Conservation (phyloP, 352 stramenopile species). For the Aphanomyces stellatus region DNA sequence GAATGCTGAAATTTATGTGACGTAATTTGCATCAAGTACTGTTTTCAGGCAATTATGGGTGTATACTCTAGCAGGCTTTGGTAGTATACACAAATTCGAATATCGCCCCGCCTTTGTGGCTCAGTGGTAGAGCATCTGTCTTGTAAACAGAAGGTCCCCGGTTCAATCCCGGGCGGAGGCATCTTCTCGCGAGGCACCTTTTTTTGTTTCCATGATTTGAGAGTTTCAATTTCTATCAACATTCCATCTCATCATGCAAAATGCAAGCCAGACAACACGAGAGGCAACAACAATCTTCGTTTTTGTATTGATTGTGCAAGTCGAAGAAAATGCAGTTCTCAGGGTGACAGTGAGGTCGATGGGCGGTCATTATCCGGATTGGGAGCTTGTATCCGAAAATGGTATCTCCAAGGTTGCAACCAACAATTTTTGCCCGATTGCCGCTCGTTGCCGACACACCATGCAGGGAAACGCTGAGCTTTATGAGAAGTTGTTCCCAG, state of each 20-base stretch:
- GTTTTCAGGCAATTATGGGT: neutral
- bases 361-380: too few species aligned
- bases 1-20: too few species aligned
- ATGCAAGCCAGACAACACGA: too few species aligned
- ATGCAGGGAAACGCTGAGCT: constrained; percentile 30
- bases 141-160: constrained; percentile 18
- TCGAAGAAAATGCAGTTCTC: too few species aligned
- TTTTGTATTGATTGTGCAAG: too few species aligned
- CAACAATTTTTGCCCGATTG: neutral
- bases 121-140: constrained; percentile 20
- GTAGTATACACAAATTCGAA: neutral
- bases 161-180: constrained; percentile 18
- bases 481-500: constrained; percentile 69
- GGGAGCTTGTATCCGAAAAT: neutral
- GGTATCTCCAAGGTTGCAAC: neutral
- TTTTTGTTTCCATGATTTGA: neutral
- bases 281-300: too few species aligned
- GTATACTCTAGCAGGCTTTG: neutral
- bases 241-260: neutral
- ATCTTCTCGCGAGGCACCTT: constrained; percentile 7
- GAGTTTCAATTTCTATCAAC: neutral
- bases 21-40: too few species aligned
- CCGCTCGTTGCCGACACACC: too few species aligned
- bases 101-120: constrained; percentile 9
- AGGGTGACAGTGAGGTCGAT: too few species aligned